Base-by-base conservation (phyloP, 352 stramenopile genomes). In the Globisporangium lucens region DNA sequence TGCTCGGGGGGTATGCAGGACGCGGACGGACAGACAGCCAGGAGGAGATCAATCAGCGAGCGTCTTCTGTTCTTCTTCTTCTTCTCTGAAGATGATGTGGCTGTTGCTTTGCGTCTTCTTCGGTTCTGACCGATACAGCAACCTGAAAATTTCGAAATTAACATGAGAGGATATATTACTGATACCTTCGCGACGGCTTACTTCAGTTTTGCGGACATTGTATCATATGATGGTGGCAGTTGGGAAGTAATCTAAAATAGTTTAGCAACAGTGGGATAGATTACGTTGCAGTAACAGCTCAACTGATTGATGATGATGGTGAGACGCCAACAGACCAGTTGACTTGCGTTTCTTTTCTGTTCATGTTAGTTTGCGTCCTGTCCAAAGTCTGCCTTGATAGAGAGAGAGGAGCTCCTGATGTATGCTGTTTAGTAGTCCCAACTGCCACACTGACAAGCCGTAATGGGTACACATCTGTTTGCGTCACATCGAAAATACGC, bases 241-340 rank as follows among this genome's bases (percentile, higher is more conserved):
- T 59, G 53, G 12, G 10, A 59, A 10, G 27, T 36, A 57, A 57
- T 57, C 22, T 57, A n/a, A 15, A 13, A 6, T 27, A 3, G 47
- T 55, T 24, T 7, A 38, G 33, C 33, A 38, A 9, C 33, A 38
- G 8, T 38, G 24, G 24, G 24, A 24, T 24, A 24, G 24, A 2
- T 1, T 38, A 10, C 33, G 33, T 38, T 38, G 33, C 33, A 10
- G 33, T 38, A 38, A 38, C 33, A 36, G 20, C 24, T 36, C 53
- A 59, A 59, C 53, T 43, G 53, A 59, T 59, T 59, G 52, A 57
- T 57, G 52, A 46, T 61, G 55, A 38, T 60, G 17, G 52, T 10
- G 51, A 56, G 51, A 33, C 24, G n/a, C 0, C 33, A 38, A 10
- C 24, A 6, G 12, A 46, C 38, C 38, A 46, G 13, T 46, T 46